phyloP scores from a whole-genome alignment of 371 early-diverging fungal species.

The Mucor velutinosus region DNA sequence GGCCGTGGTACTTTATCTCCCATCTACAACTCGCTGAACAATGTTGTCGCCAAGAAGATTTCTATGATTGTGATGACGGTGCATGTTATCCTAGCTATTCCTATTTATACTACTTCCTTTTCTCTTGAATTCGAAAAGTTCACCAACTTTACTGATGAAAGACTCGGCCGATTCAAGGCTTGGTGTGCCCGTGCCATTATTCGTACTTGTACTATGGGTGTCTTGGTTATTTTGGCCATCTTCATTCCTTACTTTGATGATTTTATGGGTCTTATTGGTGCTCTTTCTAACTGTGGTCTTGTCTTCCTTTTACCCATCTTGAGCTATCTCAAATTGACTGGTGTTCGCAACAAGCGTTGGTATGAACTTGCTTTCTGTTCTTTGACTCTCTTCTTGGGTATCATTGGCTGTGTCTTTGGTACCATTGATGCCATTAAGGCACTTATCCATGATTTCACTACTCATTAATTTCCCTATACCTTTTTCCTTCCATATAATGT shows the following conservation, averaged over 20 bases:
- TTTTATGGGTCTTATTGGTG: conserved; percentile 76
- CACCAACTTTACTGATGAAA: conserved; percentile 35
- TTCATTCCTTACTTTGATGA: conserved; percentile 75
- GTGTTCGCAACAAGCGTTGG: conserved; percentile 48
- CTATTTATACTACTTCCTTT: conserved; percentile 82
- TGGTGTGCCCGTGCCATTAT: conserved; percentile 56
- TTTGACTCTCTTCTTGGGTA: conserved; percentile 61
- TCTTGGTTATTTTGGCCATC: conserved; percentile 54
- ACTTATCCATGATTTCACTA: conserved; percentile 23
- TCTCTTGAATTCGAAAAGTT: conserved; percentile 73
- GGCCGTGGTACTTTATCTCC: conserved; percentile 75
- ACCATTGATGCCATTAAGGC: conserved; percentile 60
- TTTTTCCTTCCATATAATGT: background rate
- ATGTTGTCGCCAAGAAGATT: conserved; percentile 59
- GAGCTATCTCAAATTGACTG: conserved; percentile 66
- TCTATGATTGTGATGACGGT: conserved; percentile 82
- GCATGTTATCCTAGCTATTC: conserved; percentile 88
- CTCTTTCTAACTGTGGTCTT: conserved; percentile 66
- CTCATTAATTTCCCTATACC: background rate
- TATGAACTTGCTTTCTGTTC: conserved; percentile 55
- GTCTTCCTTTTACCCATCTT: conserved; percentile 74
- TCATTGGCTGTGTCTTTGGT: conserved; percentile 65
- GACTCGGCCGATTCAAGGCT: conserved; percentile 41
- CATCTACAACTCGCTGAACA: conserved; percentile 74
- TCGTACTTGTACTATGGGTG: conserved; percentile 52